Evolutionary conservation across 2,329 filamentous ascomycete genomes (phyloP).

Genomic region (Paramyrothecium roridum): DNA sequence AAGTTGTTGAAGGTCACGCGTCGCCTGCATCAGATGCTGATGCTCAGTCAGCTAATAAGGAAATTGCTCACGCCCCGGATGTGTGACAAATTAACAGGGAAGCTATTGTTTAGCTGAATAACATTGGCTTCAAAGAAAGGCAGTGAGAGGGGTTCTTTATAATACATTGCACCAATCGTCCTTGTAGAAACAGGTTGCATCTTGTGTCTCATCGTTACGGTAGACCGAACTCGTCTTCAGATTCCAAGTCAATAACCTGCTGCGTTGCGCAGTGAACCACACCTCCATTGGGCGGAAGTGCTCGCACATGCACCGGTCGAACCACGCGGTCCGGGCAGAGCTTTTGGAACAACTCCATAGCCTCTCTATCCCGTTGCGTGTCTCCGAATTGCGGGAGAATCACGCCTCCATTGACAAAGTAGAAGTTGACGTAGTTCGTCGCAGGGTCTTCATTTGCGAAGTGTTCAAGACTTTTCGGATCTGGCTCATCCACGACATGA

Average conservation of each 20-base stretch:
- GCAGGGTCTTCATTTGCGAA: constrained; percentile 4
- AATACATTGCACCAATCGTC: too few relatives aligned
- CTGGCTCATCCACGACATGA: constrained; percentile 19
- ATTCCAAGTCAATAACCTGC: constrained; percentile 9
- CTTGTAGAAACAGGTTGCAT: too few relatives aligned
- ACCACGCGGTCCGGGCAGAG: constrained; percentile 12
- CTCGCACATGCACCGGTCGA: constrained; percentile 10
- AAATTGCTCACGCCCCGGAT: too few relatives aligned
- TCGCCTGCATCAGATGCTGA: too few relatives aligned
- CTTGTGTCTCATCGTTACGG: too few relatives aligned
- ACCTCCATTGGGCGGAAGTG: constrained; percentile 17
- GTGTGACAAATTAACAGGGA: too few relatives aligned
- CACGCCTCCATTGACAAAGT: constrained; percentile 23
- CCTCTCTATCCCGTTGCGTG: constrained; percentile 14
- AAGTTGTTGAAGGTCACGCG: too few relatives aligned
- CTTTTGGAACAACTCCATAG: constrained; percentile 8
- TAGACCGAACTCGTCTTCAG: too few relatives aligned
- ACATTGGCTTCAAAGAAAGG: too few relatives aligned
- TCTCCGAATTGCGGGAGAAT: constrained; percentile 24
- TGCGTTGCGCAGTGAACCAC: constrained; percentile 25
- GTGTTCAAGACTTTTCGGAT: constrained; percentile 1
- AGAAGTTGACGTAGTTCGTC: constrained; percentile 19
- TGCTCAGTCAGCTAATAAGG: too few relatives aligned
- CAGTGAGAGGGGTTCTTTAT: too few relatives aligned
- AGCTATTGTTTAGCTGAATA: too few relatives aligned